Conservation (phyloP, 1,284 basidiomycete species). For the Ganoderma meredithae region DNA sequence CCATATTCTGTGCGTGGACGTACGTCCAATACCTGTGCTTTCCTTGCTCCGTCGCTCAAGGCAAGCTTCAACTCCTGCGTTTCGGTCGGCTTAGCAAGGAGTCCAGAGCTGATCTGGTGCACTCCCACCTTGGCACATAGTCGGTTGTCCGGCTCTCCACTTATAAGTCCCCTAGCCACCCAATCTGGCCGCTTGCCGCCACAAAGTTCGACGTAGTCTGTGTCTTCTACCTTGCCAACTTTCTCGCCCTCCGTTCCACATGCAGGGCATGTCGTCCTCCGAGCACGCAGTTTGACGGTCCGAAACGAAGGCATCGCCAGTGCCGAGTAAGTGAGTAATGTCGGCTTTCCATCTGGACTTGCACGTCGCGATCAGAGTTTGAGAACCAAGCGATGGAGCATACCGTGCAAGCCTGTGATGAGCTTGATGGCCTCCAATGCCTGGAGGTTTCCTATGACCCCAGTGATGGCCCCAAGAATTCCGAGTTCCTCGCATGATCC, state of each 20-base stretch:
- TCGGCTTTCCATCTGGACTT: constrained; percentile 60
- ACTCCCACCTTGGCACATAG: constrained; percentile 56
- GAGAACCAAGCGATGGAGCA: constrained; percentile 32
- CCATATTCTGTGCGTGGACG: constrained; percentile 84
- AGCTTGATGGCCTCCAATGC: constrained; percentile 91
- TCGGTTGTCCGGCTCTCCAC: constrained; percentile 49
- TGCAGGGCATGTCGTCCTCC: constrained; percentile 66
- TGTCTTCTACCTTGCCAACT: constrained; percentile 55
- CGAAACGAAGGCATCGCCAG: constrained; percentile 79
- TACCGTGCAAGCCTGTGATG: constrained; percentile 76
- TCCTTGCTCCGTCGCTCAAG: constrained; percentile 41
- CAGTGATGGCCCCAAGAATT: constrained; percentile 90
- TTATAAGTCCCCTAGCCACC: constrained; percentile 57
- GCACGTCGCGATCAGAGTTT: neutral
- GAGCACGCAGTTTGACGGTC: constrained; percentile 78
- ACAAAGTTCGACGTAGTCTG: constrained; percentile 83
- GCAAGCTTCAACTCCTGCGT: constrained; percentile 52
- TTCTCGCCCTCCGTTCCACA: constrained; percentile 61
- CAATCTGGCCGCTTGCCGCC: constrained; percentile 73
- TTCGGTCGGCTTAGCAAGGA: neutral
- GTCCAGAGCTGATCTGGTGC: neutral
- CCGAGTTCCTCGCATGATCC: constrained; percentile 92
- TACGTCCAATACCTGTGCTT: constrained; percentile 79
- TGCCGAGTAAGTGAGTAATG: constrained; percentile 78
- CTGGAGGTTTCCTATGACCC: constrained; percentile 91